Evolutionary conservation across 352 stramenopile species (phyloP).

Genomic region (Phytophthora niederhauseri): DNA sequence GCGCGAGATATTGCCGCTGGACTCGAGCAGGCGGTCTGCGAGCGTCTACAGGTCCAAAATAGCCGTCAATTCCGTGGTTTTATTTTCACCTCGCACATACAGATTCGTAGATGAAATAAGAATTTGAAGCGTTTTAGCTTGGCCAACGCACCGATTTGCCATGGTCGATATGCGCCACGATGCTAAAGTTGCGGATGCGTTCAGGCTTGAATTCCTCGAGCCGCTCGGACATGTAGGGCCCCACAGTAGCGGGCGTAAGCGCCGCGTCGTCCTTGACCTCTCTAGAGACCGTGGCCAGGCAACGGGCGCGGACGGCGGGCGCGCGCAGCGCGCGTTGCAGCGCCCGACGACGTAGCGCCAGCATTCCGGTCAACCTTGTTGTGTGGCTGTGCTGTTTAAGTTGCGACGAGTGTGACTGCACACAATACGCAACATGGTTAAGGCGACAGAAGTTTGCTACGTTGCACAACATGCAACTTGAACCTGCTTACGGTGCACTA

Average conservation of each 20-base stretch:
- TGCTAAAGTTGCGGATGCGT: slow-evolving; percentile 92
- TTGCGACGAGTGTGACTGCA: neutral
- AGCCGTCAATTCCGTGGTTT: slow-evolving; percentile 11
- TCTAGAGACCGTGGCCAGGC: slow-evolving; percentile 16
- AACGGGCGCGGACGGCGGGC: slow-evolving; percentile 9
- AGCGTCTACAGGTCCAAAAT: slow-evolving; percentile 62
- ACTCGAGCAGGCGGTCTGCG: slow-evolving; percentile 90
- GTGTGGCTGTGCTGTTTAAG: slow-evolving; percentile 18
- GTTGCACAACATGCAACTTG: neutral
- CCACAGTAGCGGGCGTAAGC: slow-evolving; percentile 60
- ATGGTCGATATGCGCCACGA: slow-evolving; percentile 93
- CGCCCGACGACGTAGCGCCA: slow-evolving; percentile 20
- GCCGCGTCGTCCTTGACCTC: slow-evolving; percentile 11
- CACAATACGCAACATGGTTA: neutral
- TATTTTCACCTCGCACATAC: neutral
- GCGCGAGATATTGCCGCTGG: slow-evolving; percentile 90
- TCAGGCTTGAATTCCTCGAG: slow-evolving; percentile 67
- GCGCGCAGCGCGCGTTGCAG: slow-evolving; percentile 11
- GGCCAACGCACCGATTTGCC: slow-evolving; percentile 81
- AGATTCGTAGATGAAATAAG: neutral
- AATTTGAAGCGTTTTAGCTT: slow-evolving; percentile 13
- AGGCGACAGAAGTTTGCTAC: neutral
- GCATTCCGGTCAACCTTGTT: slow-evolving; percentile 21
- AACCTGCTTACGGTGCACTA: neutral
- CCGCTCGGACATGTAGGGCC: slow-evolving; percentile 62